phyloP scores from a whole-genome alignment of 1,284 basidiomycete genomes.

The Leccinum glutinopallens region DNA sequence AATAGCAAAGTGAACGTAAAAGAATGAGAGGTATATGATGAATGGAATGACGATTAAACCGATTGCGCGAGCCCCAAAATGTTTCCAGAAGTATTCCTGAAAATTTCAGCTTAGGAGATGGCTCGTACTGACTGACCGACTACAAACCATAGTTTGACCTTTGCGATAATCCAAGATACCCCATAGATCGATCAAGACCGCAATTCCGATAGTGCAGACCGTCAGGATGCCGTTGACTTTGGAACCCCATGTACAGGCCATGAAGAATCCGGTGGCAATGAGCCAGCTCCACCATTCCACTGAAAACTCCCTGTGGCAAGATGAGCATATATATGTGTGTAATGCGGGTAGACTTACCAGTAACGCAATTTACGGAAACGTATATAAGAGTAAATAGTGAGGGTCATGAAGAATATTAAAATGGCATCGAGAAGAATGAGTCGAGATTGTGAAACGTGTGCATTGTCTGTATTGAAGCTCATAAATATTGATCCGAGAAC shows the following conservation, averaged over 20 bases:
- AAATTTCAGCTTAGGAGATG: conserved; percentile 9
- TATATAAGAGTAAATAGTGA: conserved; percentile 94
- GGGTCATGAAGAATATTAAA: conserved; percentile 93
- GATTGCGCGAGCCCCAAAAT: conserved; percentile 85
- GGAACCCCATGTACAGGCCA: conserved; percentile 96
- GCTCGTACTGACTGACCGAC: not conserved
- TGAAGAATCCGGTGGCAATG: conserved; percentile 85
- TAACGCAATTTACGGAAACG: conserved; percentile 96
- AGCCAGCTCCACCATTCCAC: conserved; percentile 96
- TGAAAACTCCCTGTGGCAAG: conserved; percentile 71
- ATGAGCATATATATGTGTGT: not conserved
- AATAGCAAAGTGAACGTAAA: conserved; percentile 94
- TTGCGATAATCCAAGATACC: conserved; percentile 88
- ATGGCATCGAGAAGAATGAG: conserved; percentile 96
- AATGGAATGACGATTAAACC: conserved; percentile 91
- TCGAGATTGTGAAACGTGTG: conserved; percentile 93
- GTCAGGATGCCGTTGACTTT: conserved; percentile 98
- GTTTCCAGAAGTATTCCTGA: conserved; percentile 87
- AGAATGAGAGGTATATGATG: conserved; percentile 92
- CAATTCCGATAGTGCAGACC: conserved; percentile 87
- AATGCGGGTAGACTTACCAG: conserved; percentile 49
- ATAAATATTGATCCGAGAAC: conserved; percentile 5
- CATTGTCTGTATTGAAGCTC: conserved; percentile 74
- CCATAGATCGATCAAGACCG: conserved; percentile 95
- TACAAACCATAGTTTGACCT: conserved; percentile 79